Conservation (phyloP, 73 alveolate genomes). For the Paramecium sexaurelia region DNA sequence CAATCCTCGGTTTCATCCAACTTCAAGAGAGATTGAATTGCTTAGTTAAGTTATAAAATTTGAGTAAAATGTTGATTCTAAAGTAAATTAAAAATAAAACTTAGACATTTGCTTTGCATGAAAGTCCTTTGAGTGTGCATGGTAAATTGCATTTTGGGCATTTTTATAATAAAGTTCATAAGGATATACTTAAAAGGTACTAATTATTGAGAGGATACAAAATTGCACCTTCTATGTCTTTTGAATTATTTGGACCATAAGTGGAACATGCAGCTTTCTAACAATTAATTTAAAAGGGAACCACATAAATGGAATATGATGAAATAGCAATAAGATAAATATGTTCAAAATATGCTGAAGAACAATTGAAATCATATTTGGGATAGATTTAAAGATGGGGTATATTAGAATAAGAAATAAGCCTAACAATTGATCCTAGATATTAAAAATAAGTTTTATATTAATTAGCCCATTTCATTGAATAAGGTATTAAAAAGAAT, state of each 20-base stretch:
- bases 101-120: conserved; percentile 68
- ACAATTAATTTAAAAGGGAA: not conserved
- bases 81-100: not conserved
- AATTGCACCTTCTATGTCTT: conserved; percentile 32
- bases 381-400: conserved; percentile 16
- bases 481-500: not conserved
- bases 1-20: conserved; percentile 50
- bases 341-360: conserved; percentile 40
- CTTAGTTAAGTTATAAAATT: not conserved
- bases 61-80: conserved; percentile 3
- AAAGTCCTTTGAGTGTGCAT: conserved; percentile 93
- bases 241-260: conserved; percentile 44
- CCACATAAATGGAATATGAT: not conserved
- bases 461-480: not conserved
- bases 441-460: not conserved
- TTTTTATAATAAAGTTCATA: conserved; percentile 80
- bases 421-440: conserved; percentile 9
- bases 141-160: conserved; percentile 93
- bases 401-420: not conserved
- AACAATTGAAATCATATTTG: not conserved
- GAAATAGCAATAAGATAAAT: not conserved
- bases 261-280: conserved; percentile 37
- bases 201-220: conserved; percentile 72
- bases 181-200: conserved; percentile 90
- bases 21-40: not conserved